These are phyloP conservation scores for Theobroma grandiflorum DNA, from an alignment of 441 rosid genomes.

Conservation along the genomic window DNA sequence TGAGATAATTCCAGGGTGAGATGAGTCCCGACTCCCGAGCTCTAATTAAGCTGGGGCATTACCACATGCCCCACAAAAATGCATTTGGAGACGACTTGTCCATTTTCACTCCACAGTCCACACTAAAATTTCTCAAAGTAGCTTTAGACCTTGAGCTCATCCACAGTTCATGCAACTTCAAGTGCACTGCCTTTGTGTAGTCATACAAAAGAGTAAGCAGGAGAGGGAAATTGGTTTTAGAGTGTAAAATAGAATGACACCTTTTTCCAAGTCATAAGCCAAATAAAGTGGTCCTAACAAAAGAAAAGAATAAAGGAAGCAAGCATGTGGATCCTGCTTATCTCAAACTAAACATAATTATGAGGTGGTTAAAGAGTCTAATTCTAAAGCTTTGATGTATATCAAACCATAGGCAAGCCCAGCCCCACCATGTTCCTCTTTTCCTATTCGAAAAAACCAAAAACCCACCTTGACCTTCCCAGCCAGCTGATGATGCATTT, in stretches of 20 bases:
- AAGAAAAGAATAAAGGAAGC: slow-evolving; percentile 8
- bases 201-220: background rate
- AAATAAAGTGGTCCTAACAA: background rate
- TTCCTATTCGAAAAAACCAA: background rate
- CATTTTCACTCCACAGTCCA: background rate
- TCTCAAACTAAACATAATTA: slow-evolving; percentile 46
- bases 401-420: slow-evolving; percentile 34
- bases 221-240: background rate
- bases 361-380: slow-evolving; percentile 58
- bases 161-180: background rate
- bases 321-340: slow-evolving; percentile 38
- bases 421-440: slow-evolving; percentile 53
- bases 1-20: too few species aligned
- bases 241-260: background rate
- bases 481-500: slow-evolving; percentile 2
- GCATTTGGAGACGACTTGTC: background rate
- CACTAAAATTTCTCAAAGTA: background rate
- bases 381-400: slow-evolving; percentile 37
- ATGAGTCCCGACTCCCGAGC: too few species aligned
- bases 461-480: background rate
- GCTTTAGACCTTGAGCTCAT: background rate
- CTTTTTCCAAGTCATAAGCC: background rate
- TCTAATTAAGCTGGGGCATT: background rate
- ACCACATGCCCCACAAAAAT: background rate
- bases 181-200: background rate